Percentiles rank a stretch among this genome's conserved stretches.
Evolutionary conservation across 768 basidiomycete species (phyloP).

Genomic region (Saitozyma podzolica): DNA sequence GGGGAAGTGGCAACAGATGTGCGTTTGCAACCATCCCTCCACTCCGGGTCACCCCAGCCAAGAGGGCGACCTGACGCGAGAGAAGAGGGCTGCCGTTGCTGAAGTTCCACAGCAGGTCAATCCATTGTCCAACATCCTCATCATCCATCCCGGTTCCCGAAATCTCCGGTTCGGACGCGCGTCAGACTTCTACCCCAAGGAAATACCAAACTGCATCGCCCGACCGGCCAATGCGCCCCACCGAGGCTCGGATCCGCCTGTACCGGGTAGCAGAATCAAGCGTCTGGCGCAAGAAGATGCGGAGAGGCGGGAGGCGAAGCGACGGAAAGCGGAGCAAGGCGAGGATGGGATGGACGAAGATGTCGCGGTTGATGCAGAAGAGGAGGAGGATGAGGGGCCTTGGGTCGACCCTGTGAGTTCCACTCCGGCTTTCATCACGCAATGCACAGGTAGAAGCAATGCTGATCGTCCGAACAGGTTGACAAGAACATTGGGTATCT

Average conservation of each 20-base stretch:
- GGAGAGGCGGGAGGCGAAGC: conserved; percentile 22
- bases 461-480: conserved; percentile 48
- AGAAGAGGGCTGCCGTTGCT: no score
- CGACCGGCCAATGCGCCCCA: conserved; percentile 20
- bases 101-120: conserved; percentile 9
- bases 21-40: not conserved
- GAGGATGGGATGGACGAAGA: conserved; percentile 19
- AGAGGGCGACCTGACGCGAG: not conserved
- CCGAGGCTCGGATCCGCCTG: conserved; percentile 18
- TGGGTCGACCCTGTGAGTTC: conserved; percentile 26
- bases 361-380: conserved; percentile 2
- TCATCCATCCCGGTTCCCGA: conserved; percentile 55
- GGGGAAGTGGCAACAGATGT: conserved; percentile 11
- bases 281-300: conserved; percentile 15
- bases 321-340: conserved; percentile 20
- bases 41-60: not conserved
- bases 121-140: conserved; percentile 37
- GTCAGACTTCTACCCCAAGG: conserved; percentile 50
- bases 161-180: conserved; percentile 53
- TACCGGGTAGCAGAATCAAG: conserved; percentile 32
- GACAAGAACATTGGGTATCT: conserved; percentile 67
- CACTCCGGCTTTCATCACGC: not conserved
- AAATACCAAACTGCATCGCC: conserved; percentile 50
- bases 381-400: conserved; percentile 18
- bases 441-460: no score